Base-by-base conservation (phyloP, 1,284 basidiomycete genomes). In the Microbotryum saponariae region DNA sequence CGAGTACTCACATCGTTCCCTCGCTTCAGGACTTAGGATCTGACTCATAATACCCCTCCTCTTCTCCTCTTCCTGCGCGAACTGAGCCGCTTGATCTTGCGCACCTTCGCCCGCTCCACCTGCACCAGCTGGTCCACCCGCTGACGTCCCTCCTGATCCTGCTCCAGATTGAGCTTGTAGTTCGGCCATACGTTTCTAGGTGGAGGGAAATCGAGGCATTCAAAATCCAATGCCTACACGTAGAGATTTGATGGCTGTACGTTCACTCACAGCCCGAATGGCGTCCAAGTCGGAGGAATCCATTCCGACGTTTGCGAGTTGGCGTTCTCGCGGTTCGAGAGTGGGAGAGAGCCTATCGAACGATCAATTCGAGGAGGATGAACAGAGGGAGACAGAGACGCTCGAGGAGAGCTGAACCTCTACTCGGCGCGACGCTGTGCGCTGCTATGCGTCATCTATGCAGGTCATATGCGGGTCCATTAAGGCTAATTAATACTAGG, bases 21-120 rank as follows among this genome's bases (percentile, higher is more conserved):
- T 81, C 44, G 94, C 94, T 61, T 84, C 85, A 14, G 83, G 77
- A 71, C 94, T 91, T 48, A 97, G 80, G 63, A 97, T 85, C 6
- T 89, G 89, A n/a, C 87, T 84, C 73, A 97, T 85, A 74, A 96
- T 78, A 70, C 75, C 76, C 62, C 80, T 74, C 85, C 87, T 74
- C 71, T 73, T 69, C 64, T 77, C 76, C 44, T 78, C 76, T 63
- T 75, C 65, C n/a, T 56, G 71, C 4, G 75, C 76, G 31, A 58
- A 44, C 46, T 72, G 63, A 29, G 69, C 66, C 2, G 50, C 51
- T 46, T 73, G 68, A 9, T 74, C 74, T 51, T 74, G 70, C n/a
- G 70, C 66, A 27, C 44, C 61, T 37, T 70, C 63, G 23, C 58
- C n/a, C 25, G 50, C 47, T 59, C 46, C 51, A 8, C 55, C 84